Base-by-base conservation (phyloP, 768 basidiomycete genomes). In the Pisolithus marmoratus region DNA sequence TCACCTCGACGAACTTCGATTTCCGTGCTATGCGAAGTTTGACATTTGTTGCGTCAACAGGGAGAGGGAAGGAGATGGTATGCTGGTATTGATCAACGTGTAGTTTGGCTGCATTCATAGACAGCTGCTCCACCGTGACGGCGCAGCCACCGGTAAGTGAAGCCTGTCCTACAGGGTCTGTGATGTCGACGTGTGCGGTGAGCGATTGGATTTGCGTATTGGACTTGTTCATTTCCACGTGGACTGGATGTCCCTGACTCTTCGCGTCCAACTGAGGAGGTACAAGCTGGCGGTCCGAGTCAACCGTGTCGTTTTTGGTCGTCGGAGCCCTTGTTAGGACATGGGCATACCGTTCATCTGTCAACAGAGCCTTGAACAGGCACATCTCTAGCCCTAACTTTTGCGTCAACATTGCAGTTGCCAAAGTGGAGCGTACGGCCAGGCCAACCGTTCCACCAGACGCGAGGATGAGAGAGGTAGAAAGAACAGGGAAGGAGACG, bases 1-100 rank as follows among this genome's bases (percentile, higher is more conserved):
- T 4, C 22, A 69, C 70, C 61, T 69, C 72, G 3, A 83, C 64
- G 51, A 78, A 84, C 24, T 61, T 70, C 2, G 80, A 83, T 55
- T 78, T 81, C 37, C 82, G 71, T 9, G 82, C 82, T 31, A 83
- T 56, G 6, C 79, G 72, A 8, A 75, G 58, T 56, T 69, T 78
- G 3, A 61, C 48, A 15, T 66, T 65, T 20, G 57, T 54, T 4
- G 68, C 67, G 34, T 72, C 58, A 11, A 82, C 63, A 8, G 77
- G 77, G 42, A 77, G 72, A 0, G 79, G 79, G 41, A 72, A 80
- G 1, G 44, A 8, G 8, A 80, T 51, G 31, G 50, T 44, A 48
- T 72, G 59, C 5, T 50, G 27, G 46, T 64, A 60, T 2, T 53
- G 49, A 36, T 48, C 58, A 2, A 66, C 49, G 34, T 37, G 44